Evolutionary conservation across 768 basidiomycete species (phyloP).

Genomic region (Mycena polygramma): DNA sequence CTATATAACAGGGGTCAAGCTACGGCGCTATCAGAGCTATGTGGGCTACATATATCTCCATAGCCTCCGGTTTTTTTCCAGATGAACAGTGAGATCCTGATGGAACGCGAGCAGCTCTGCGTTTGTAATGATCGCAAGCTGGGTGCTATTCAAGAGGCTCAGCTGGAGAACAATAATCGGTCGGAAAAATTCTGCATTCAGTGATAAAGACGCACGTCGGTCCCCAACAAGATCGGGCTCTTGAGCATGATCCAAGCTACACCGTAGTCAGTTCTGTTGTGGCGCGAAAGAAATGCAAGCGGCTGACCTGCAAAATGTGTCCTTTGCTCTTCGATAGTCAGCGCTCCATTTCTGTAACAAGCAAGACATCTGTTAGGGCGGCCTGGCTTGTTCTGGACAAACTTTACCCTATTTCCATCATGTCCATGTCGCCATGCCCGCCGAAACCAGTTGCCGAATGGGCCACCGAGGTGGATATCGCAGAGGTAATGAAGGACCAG

Average conservation of each 20-base stretch:
- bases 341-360: constrained; percentile 55
- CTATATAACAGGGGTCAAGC: too few relatives aligned
- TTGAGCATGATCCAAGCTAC: constrained; percentile 67
- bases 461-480: constrained; percentile 58
- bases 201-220: constrained; percentile 47
- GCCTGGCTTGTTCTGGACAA: too few relatives aligned
- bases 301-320: constrained; percentile 62
- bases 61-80: too few relatives aligned
- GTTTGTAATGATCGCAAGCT: constrained; percentile 65
- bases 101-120: constrained; percentile 66
- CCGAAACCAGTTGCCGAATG: constrained; percentile 59
- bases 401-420: constrained; percentile 59
- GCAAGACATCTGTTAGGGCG: too few relatives aligned
- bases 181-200: neutral
- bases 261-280: neutral
- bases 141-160: constrained; percentile 51
- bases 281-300: neutral
- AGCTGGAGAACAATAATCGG: constrained; percentile 47
- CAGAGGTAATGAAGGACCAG: constrained; percentile 64
- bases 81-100: constrained; percentile 62
- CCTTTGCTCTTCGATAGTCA: constrained; percentile 63
- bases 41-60: too few relatives aligned
- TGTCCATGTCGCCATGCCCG: constrained; percentile 71
- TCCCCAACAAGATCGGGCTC: constrained; percentile 68
- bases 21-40: too few relatives aligned